Conservation (phyloP, 768 basidiomycete genomes). For the Tephrocybe sp. region DNA sequence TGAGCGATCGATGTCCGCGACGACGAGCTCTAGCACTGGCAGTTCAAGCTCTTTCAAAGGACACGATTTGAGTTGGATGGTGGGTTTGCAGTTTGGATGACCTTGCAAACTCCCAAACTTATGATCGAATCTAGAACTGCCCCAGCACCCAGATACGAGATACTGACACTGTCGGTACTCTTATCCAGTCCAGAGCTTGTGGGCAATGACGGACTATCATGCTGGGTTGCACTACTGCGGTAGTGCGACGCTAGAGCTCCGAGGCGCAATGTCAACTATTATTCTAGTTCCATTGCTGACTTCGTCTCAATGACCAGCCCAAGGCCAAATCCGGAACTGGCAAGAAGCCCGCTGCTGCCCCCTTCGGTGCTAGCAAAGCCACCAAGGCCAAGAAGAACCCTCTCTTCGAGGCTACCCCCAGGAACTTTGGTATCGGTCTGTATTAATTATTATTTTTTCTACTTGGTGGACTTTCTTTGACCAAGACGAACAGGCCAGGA, state of each 20-base stretch:
- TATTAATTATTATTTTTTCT: conserved; percentile 1
- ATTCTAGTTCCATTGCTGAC: conserved; percentile 36
- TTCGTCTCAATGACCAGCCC: conserved; percentile 94
- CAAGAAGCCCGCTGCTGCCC: conserved; percentile 85
- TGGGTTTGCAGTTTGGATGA: conserved; percentile 40
- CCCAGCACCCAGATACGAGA: conserved; percentile 17
- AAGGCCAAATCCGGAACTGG: conserved; percentile 67
- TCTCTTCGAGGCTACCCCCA: conserved; percentile 85
- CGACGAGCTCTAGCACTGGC: conserved; percentile 37
- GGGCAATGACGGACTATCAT: conserved; percentile 35
- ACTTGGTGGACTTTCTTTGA: background rate
- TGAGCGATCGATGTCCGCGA: conserved; percentile 34
- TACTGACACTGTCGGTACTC: conserved; percentile 15
- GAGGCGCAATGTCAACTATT: conserved; percentile 37
- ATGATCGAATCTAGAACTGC: conserved; percentile 19
- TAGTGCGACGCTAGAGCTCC: conserved; percentile 52
- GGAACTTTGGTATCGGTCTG: conserved; percentile 95
- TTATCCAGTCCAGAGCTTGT: conserved; percentile 33
- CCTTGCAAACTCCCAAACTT: conserved; percentile 3
- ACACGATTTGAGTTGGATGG: conserved; percentile 47
- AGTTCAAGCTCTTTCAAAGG: conserved; percentile 31
- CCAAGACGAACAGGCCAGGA: conserved; percentile 71
- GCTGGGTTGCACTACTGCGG: conserved; percentile 32
- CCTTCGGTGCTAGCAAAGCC: conserved; percentile 74
- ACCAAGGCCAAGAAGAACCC: conserved; percentile 89